Evolutionary conservation across 768 basidiomycete species (phyloP), one percentile per base, ranked within the genome.

Genomic region (Rhizopogon vesiculosus): DNA sequence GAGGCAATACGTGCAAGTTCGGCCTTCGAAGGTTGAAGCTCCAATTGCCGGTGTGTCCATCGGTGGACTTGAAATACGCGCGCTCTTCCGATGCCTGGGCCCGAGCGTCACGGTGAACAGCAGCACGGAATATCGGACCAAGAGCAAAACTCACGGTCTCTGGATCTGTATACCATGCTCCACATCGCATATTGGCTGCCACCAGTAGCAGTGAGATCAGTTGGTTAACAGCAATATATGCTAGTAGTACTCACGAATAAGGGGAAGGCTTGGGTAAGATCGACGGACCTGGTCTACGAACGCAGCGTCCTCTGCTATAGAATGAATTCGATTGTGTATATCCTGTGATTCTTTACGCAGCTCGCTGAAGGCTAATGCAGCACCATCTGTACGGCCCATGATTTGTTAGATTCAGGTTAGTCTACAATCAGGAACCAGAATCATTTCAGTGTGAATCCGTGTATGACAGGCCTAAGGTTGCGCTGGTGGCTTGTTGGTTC

Each of bases 1-100:
- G 59, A 1, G 83, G 73, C 6, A 97, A 70, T 0, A 98, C 70
- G 53, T 90, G 88, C 18, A 97, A 74, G 64, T 98, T 98, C 0
- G 93, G 83, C 18, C 96, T 77, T 28, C 91, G 78, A 7, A 95
- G 72, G 63, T 86, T 92, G 72, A 95, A 93, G 62, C 78, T 76
- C 92, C 93, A 96, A 65, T 89, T 87, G 44, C 82, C 79, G 57
- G 80, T 85, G 63, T 95, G 93, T 0, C 93, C 93, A 62, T 95
- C 92, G 0, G 91, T 94, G 0, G 92, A 93, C 64, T 96, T 96
- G 79, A 91, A 98, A 74, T 93, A 98, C 15, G 85, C 91, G 4
- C 57, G 38, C 16, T 65, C 57, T 4, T 55, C 7, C 40, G 61
- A 55, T 16, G 59, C 51, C 64, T 67, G 54, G 13, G 16, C 8